Percentiles rank a stretch among this genome's conserved stretches.
Conservation (phyloP, 192 early-diverging fungal species). For the Podila minutissima region DNA sequence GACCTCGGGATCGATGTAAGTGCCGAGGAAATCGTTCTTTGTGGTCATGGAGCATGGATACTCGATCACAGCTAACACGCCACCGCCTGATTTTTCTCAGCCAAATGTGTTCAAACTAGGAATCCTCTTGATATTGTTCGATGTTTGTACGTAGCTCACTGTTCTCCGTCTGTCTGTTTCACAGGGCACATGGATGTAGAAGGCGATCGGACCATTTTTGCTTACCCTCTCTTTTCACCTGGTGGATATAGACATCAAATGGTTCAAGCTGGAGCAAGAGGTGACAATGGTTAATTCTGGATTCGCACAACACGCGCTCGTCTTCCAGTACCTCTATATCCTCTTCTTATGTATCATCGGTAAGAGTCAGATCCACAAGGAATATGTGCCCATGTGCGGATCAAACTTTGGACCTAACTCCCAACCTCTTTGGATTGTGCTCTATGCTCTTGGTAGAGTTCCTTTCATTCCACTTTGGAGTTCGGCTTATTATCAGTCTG, state of each 20-base stretch:
- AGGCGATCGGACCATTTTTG: neutral
- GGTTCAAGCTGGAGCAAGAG: constrained; percentile 87
- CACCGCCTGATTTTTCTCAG: constrained; percentile 37
- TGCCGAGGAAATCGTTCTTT: too few relatives aligned
- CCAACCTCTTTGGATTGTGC: neutral
- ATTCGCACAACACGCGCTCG: constrained; percentile 70
- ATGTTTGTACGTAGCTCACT: constrained; percentile 69
- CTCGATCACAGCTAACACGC: neutral
- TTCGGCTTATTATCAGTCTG: constrained; percentile 61
- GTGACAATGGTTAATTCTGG: constrained; percentile 60
- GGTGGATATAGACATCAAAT: constrained; percentile 75
- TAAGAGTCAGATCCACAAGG: constrained; percentile 23
- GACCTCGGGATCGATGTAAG: constrained; percentile 54
- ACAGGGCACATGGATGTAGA: neutral
- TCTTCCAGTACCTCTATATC: constrained; percentile 83
- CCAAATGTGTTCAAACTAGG: constrained; percentile 77
- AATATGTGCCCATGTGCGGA: neutral
- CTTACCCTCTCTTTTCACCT: neutral
- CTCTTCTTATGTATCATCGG: constrained; percentile 74
- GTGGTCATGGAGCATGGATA: neutral
- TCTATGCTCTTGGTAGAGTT: constrained; percentile 55
- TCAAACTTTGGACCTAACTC: neutral
- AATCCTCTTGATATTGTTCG: constrained; percentile 85
- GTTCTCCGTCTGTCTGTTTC: neutral
- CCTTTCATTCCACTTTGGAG: constrained; percentile 64